Base-by-base conservation (phyloP, 345 rosid species). In the Pistacia vera region DNA sequence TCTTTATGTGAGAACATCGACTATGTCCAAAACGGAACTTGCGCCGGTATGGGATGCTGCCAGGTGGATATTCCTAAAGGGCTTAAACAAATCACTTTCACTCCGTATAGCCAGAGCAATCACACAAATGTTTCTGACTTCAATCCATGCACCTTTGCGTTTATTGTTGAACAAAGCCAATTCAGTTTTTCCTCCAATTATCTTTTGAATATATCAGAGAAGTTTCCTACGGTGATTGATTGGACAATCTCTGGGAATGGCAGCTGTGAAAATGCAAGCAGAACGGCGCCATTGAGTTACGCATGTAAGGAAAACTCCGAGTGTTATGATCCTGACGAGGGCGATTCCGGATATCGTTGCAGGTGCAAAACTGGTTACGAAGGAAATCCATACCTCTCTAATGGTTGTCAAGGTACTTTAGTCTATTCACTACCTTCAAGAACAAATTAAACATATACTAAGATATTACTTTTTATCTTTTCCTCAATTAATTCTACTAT, bases 171-270 rank as follows among this genome's bases (percentile, higher is more conserved):
- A 55, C 63, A 35, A 18, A 71, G 41, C 6, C 14, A 8, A 3
- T 74, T 69, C 41, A 60, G 71, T 13, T 70, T 82, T 20, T 73
- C 78, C 55, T 4, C 16, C 1, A 2, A n/a, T 0, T 75, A 81
- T 30, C 73, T 79, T 41, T 0, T 0, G 9, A 4, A 76, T 4
- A 76, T 30, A 1, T 2, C 69, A 25, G 11, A 2, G 4, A 2
- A 13, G 57, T 59, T 82, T 17, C 81, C 85, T 2, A 44, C 74
- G 33, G 58, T 78, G 57, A 25, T 86, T 5, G 87, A 86, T 54
- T 86, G 87, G 89, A 56, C 79, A 5, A 71, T 30, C 83, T 20
- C 56, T 63, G 83, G 84, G 13, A 58, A 70, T 5, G 64, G 76
- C 18, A 81, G 71, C 4, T 81, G 89, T 41, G 12, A 58, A 33